These are phyloP conservation scores for Asterochloris sp. DNA, from an alignment of 139 green algal genomes.

Conservation along the genomic window DNA sequence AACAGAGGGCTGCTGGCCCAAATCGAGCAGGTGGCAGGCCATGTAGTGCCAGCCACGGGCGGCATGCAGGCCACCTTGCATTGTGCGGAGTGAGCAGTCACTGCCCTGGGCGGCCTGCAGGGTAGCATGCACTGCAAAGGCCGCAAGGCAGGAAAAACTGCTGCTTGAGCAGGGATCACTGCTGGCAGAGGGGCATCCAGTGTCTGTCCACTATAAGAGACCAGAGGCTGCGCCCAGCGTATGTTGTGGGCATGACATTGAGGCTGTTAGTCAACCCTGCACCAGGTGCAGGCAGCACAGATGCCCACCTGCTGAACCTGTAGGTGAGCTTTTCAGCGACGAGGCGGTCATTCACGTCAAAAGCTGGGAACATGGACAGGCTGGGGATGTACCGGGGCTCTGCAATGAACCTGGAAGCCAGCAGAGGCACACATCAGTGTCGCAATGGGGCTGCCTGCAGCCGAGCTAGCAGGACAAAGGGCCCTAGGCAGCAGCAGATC, in stretches of 20 bases:
- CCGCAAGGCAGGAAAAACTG: too few species aligned
- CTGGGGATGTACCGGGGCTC: slow-evolving; percentile 98
- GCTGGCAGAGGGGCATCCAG: too few species aligned
- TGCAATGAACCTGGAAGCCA: slow-evolving; percentile 71
- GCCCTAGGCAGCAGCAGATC: not conserved
- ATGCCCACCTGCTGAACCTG: slow-evolving; percentile 56
- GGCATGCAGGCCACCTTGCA: too few species aligned
- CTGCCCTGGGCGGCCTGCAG: too few species aligned
- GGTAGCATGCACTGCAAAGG: too few species aligned
- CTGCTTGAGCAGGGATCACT: too few species aligned
- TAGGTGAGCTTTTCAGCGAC: slow-evolving; percentile 98
- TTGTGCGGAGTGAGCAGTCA: too few species aligned
- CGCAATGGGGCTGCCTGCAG: not conserved
- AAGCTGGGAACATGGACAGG: slow-evolving; percentile 96
- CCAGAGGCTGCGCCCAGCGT: not conserved
- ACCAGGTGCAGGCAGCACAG: slow-evolving; percentile 7
- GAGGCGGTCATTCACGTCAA: slow-evolving; percentile 94
- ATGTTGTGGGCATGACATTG: not conserved
- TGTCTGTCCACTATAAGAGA: not conserved
- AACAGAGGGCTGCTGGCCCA: too few species aligned
- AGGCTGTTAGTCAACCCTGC: not conserved
- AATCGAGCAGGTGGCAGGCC: too few species aligned
- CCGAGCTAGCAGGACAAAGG: not conserved
- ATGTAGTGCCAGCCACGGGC: too few species aligned
- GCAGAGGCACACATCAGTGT: not conserved